These are phyloP conservation scores for Monilinia laxa DNA, from an alignment of 2,329 filamentous ascomycete genomes.

Conservation along the genomic window DNA sequence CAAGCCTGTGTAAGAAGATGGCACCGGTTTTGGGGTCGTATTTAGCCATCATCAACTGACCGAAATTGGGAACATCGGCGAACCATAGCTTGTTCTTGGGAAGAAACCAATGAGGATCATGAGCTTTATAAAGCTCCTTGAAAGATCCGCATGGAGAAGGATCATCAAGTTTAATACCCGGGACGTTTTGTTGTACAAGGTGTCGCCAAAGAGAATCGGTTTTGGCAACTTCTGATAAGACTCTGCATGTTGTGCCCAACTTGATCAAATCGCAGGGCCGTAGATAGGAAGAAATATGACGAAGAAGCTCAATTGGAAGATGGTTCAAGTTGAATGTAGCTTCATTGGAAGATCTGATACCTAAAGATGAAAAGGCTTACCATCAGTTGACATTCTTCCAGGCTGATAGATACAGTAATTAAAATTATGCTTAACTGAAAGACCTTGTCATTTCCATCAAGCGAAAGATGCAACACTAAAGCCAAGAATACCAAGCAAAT, in stretches of 20 bases:
- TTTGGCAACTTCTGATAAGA: conserved; percentile 57
- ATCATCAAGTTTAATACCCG: conserved; percentile 51
- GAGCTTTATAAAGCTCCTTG: conserved; percentile 68
- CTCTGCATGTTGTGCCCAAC: conserved; percentile 60
- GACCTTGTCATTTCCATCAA: conserved; percentile 11
- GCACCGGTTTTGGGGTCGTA: conserved; percentile 71
- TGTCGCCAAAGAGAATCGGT: conserved; percentile 72
- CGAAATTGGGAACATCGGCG: conserved; percentile 62
- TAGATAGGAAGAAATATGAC: conserved; percentile 68
- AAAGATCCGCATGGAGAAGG: conserved; percentile 63
- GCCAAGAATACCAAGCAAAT: conserved; percentile 21
- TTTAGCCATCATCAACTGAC: conserved; percentile 7
- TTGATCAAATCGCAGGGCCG: conserved; percentile 61
- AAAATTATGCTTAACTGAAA: conserved; percentile 19
- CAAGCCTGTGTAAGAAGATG: conserved; percentile 77
- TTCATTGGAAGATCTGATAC: not conserved
- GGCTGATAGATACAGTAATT: not conserved
- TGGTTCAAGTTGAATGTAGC: conserved; percentile 44
- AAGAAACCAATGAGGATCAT: conserved; percentile 84
- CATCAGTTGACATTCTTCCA: conserved; percentile 17
- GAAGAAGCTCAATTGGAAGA: conserved; percentile 74
- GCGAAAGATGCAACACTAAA: conserved; percentile 17
- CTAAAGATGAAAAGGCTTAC: not conserved
- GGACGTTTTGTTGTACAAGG: conserved; percentile 67
- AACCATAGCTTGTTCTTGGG: conserved; percentile 83